A percentile compares a stretch with the other conserved stretches of the same genome.
These are phyloP conservation scores for Dothideomycetes sp. DNA, from an alignment of 2,329 filamentous ascomycete species.

Conservation along the genomic window DNA sequence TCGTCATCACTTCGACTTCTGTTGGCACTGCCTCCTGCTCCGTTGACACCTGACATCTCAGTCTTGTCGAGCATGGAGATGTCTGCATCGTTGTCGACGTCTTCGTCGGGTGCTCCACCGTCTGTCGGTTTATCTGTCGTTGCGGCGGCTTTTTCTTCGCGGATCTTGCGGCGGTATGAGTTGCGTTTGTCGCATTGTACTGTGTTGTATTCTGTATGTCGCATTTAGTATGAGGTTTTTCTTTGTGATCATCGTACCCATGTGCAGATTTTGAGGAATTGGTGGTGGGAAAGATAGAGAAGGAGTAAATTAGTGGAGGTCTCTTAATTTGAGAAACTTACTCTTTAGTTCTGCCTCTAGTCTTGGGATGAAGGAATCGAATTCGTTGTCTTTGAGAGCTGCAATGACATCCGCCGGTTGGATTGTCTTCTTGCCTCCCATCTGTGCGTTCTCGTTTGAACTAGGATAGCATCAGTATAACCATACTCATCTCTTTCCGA, in stretches of 20 bases:
- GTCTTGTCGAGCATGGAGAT: constrained; percentile 15
- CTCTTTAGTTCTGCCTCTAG: constrained; percentile 70
- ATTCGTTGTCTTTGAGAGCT: constrained; percentile 68
- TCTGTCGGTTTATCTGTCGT: constrained; percentile 53
- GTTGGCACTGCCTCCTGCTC: constrained; percentile 30
- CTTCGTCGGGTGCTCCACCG: constrained; percentile 19
- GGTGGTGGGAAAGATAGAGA: not conserved
- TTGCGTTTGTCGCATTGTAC: constrained; percentile 67
- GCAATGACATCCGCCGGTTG: constrained; percentile 66
- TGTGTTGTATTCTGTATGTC: constrained; percentile 55
- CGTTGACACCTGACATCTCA: constrained; percentile 23
- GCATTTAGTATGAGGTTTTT: constrained; percentile 11
- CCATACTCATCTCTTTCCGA: not conserved
- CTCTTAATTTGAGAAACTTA: constrained; percentile 30
- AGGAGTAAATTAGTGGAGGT: not conserved
- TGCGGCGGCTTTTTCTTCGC: constrained; percentile 48
- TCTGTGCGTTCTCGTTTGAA: constrained; percentile 61
- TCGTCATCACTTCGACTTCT: no score
- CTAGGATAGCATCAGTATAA: constrained; percentile 32
- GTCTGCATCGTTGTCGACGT: constrained; percentile 16
- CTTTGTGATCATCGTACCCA: not conserved
- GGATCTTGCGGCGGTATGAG: constrained; percentile 60
- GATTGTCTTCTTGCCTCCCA: constrained; percentile 68
- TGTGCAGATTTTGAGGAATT: no score
- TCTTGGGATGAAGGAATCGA: constrained; percentile 58